A percentile compares a stretch with the other conserved stretches of the same genome.
These are phyloP conservation scores for Ramaria sp. DNA, from an alignment of 768 basidiomycete species.

Conservation along the genomic window DNA sequence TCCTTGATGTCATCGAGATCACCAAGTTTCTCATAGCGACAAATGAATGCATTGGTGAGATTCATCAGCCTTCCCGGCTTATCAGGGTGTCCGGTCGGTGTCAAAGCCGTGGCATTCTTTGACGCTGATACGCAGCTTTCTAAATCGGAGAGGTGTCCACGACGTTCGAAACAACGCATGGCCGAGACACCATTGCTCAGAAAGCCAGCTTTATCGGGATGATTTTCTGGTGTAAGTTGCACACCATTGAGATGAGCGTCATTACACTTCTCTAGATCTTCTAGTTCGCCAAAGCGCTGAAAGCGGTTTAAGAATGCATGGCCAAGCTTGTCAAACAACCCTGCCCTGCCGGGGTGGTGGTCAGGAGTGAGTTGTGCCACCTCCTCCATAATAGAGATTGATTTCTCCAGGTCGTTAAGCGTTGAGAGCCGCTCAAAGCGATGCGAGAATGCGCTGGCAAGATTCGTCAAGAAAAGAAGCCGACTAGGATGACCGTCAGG, in stretches of 20 bases:
- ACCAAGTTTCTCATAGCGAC: slow-evolving; percentile 1
- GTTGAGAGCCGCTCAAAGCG: background rate
- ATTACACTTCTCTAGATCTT: slow-evolving; percentile 19
- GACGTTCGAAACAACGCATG: background rate
- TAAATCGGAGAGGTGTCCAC: slow-evolving; percentile 15
- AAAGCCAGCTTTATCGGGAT: background rate
- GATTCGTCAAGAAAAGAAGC: background rate
- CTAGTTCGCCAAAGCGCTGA: slow-evolving; percentile 14
- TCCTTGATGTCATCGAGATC: slow-evolving; percentile 7
- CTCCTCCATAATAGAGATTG: slow-evolving; percentile 11
- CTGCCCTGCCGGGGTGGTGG: background rate
- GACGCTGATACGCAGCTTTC: slow-evolving; percentile 13
- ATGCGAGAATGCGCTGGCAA: slow-evolving; percentile 10
- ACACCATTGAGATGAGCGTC: slow-evolving; percentile 10
- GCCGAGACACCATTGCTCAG: background rate
- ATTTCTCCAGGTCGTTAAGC: background rate
- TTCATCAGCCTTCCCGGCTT: slow-evolving; percentile 1
- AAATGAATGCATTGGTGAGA: background rate
- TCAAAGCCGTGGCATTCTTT: background rate
- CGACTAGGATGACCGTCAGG: slow-evolving; percentile 3
- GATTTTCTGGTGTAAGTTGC: slow-evolving; percentile 10
- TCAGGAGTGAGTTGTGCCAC: slow-evolving; percentile 9
- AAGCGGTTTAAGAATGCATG: slow-evolving; percentile 16
- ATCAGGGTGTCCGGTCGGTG: background rate
- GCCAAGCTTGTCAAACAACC: slow-evolving; percentile 15